A percentile compares a stretch with the other conserved stretches of the same genome.
Evolutionary conservation across 768 basidiomycete genomes (phyloP).

Genomic region (Naganishia vaughanmartiniae): DNA sequence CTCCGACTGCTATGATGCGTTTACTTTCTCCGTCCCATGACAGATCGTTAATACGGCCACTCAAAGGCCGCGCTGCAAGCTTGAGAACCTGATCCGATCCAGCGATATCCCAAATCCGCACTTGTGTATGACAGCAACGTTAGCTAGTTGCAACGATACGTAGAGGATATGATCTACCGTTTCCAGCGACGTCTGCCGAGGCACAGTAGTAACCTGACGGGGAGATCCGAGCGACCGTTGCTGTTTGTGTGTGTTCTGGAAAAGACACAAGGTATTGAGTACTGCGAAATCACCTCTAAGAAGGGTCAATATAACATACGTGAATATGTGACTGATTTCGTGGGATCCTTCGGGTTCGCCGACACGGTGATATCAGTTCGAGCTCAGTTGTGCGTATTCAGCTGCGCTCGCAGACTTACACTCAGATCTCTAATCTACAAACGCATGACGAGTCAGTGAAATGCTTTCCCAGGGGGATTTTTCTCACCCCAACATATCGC

Average conservation of each 20-base stretch:
- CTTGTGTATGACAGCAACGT: conserved; percentile 56
- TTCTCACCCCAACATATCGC: neutral
- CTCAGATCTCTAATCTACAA: conserved; percentile 76
- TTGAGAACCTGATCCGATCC: conserved; percentile 80
- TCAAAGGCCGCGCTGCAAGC: conserved; percentile 47
- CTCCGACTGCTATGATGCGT: conserved; percentile 89
- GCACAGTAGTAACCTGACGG: conserved; percentile 95
- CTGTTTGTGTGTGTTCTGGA: conserved; percentile 71
- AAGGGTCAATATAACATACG: conserved; percentile 30
- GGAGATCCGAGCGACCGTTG: conserved; percentile 85
- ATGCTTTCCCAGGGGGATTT: neutral
- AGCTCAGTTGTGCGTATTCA: neutral
- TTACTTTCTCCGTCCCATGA: conserved; percentile 97
- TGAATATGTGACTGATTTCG: conserved; percentile 64
- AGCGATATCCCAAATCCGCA: conserved; percentile 83
- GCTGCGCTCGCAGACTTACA: conserved; percentile 55
- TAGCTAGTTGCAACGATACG: conserved; percentile 9
- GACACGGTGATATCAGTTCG: neutral
- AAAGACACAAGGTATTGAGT: neutral
- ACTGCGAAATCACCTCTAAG: neutral
- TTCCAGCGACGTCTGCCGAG: conserved; percentile 77
- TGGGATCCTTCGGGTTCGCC: conserved; percentile 61
- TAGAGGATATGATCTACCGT: conserved; percentile 57
- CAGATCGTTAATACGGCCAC: conserved; percentile 73
- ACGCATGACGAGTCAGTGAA: conserved; percentile 26